phyloP scores from a whole-genome alignment of 768 basidiomycete genomes.

The Serendipita sp. region DNA sequence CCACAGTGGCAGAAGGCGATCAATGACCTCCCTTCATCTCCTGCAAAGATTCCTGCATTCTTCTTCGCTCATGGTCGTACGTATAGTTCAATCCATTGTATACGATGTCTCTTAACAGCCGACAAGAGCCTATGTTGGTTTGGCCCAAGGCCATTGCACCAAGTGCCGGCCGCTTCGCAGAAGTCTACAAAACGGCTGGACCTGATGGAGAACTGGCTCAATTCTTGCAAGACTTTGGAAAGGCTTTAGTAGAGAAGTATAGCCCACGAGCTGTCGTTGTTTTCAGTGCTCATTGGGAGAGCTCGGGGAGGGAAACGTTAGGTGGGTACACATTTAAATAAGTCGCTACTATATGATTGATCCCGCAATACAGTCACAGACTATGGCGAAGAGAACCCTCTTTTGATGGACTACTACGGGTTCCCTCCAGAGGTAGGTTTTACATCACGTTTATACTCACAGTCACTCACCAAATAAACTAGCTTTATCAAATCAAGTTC shows the following conservation, averaged over 20 bases:
- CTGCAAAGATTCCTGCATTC: slow-evolving; percentile 52
- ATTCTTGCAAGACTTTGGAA: slow-evolving; percentile 54
- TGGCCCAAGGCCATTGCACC: slow-evolving; percentile 19
- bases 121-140: slow-evolving; percentile 27
- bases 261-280: slow-evolving; percentile 64
- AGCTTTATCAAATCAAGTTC: slow-evolving; percentile 45
- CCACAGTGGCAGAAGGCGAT: slow-evolving; percentile 37
- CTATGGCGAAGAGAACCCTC: slow-evolving; percentile 60
- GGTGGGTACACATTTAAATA: not conserved
- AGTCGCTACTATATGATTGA: not conserved
- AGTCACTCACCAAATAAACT: slow-evolving; percentile 7
- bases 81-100: not conserved
- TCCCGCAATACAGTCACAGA: slow-evolving; percentile 39
- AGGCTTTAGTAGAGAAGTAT: slow-evolving; percentile 49
- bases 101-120: not conserved
- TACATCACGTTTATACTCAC: slow-evolving; percentile 11
- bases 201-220: slow-evolving; percentile 36
- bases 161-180: not conserved
- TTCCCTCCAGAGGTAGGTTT: slow-evolving; percentile 26
- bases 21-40: slow-evolving; percentile 36
- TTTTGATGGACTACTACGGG: slow-evolving; percentile 60
- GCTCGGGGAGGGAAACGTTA: slow-evolving; percentile 24
- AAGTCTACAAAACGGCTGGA: slow-evolving; percentile 20
- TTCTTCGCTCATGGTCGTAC: slow-evolving; percentile 57
- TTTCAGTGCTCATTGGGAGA: slow-evolving; percentile 76